Evolutionary conservation across 1,284 basidiomycete species (phyloP).

Genomic region (Pseudozyma hubeiensis): DNA sequence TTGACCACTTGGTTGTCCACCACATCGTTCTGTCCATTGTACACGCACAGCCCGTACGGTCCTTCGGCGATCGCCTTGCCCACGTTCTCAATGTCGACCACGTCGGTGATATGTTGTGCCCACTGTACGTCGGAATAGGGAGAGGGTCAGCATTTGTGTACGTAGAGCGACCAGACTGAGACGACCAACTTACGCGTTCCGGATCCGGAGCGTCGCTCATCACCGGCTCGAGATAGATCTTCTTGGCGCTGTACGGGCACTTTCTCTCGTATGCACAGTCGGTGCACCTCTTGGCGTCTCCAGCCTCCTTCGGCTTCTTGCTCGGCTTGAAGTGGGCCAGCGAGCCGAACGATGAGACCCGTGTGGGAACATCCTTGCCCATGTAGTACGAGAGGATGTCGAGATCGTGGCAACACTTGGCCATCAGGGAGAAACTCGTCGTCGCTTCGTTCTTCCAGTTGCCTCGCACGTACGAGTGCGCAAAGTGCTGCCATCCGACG

Average conservation of each 20-base stretch:
- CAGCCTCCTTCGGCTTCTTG: conserved; percentile 39
- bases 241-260: conserved; percentile 42
- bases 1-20: conserved; percentile 43
- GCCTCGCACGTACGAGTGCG: conserved; percentile 41
- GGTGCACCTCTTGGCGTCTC: conserved; percentile 32
- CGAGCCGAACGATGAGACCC: conserved; percentile 33
- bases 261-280: conserved; percentile 36
- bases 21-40: conserved; percentile 45
- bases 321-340: conserved; percentile 37
- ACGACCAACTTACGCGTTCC: conserved; percentile 24
- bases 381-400: conserved; percentile 46
- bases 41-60: conserved; percentile 38
- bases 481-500: conserved; percentile 45
- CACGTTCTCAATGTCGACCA: conserved; percentile 41
- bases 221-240: conserved; percentile 40
- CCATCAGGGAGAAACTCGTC: conserved; percentile 41
- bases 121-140: conserved; percentile 8
- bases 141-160: conserved; percentile 4
- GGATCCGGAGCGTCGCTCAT: conserved; percentile 23
- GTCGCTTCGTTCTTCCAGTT: conserved; percentile 43
- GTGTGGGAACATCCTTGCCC: conserved; percentile 26
- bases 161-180: neutral
- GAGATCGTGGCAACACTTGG: conserved; percentile 43
- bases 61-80: conserved; percentile 33
- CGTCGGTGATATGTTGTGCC: conserved; percentile 33